phyloP scores from a whole-genome alignment of 164 flowering plant species.

The Magnolia sinica region DNA sequence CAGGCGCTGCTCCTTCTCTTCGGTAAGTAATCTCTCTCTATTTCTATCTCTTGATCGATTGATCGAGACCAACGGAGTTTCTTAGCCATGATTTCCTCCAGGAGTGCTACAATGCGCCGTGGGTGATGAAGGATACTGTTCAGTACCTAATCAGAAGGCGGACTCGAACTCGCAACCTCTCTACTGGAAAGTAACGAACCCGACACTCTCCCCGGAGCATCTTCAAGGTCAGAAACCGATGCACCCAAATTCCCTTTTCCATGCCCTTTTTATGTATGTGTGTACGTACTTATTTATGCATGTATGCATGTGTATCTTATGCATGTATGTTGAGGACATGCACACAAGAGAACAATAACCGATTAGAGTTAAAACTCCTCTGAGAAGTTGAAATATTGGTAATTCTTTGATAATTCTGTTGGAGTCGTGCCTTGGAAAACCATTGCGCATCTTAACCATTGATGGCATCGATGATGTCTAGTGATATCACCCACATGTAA shows the following conservation, averaged over 20 bases:
- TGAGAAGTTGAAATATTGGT: too few species aligned
- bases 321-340: too few species aligned
- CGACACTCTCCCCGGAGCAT: constrained; percentile 82
- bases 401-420: too few species aligned
- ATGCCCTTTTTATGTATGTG: not conserved
- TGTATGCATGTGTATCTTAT: too few species aligned
- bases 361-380: too few species aligned
- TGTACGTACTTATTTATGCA: too few species aligned
- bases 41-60: not conserved
- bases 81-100: constrained; percentile 5
- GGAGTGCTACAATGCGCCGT: constrained; percentile 33
- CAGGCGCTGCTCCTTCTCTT: not conserved
- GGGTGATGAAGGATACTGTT: constrained; percentile 64
- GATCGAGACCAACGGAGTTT: not conserved
- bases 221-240: constrained; percentile 54
- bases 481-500: too few species aligned
- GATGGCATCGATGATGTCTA: too few species aligned
- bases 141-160: constrained; percentile 35
- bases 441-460: too few species aligned
- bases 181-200: constrained; percentile 80
- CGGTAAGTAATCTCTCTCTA: not conserved
- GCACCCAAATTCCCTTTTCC: not conserved
- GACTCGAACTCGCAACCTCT: constrained; percentile 36
- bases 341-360: too few species aligned
- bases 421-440: too few species aligned